Evolutionary conservation across 148 eudicot genomes (phyloP), one percentile per base, ranked within the genome.

Genomic region (Persicaria maculosa): DNA sequence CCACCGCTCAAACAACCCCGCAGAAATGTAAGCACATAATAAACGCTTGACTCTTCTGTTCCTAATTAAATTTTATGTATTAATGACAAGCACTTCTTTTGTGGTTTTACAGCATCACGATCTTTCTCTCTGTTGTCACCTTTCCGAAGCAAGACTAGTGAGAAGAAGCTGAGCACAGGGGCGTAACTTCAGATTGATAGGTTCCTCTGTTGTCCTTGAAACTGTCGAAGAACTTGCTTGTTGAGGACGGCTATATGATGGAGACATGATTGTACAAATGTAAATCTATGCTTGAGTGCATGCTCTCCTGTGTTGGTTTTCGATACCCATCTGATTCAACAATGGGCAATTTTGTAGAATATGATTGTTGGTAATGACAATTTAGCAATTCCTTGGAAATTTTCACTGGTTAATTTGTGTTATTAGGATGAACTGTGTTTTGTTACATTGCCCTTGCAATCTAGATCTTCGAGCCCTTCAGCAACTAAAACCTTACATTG

Each of bases 121-220:
- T 84, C 91, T 50, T 93, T 93, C 88, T 93, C 98, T 74, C 78
- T 93, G 67, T 77, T 93, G 52, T 91, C 98, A 8, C 91, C 90
- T 45, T 93, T 93, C 73, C 88, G 92, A 72, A 82, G 87, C 80
- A 93, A 91, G 88, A 77, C 75, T 40, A 81, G 85, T 62, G 96
- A 93, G 61, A 93, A 91, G 88, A 89, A 88, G 80, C 73, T 67
- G 80, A 70, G 44, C 47, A 62, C 70, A 65, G 46, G 43, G 25
- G 10, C 15, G 4, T 22, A 59, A 59, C 67, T 9, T 59, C 43
- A 36, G 9, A 6, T 20, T 54, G 19, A 54, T n/a, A 4, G 25
- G 62, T 57, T 57, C 31, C 7, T 31, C 12, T 36, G 44, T 62
- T 62, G 68, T 9, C 14, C 68, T 9, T 62, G 12, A 44, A 31